A percentile compares a stretch with the other conserved stretches of the same genome.
Evolutionary conservation across 2,329 filamentous ascomycete genomes (phyloP).

Genomic region (Aureobasidium vineae): DNA sequence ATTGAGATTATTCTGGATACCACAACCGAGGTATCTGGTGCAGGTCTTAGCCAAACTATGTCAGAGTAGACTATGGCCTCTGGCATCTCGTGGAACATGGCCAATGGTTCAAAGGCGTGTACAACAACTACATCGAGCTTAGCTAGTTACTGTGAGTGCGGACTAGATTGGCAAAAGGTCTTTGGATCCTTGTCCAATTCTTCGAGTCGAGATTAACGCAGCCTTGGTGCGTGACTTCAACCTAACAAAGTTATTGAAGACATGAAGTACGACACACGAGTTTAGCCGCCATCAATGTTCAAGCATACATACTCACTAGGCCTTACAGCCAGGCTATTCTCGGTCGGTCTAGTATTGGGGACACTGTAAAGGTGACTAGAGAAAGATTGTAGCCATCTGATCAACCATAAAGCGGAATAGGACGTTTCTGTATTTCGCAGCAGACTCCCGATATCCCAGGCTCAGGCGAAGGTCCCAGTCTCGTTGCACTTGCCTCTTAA

Average conservation of each 20-base stretch:
- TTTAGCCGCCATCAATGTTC: background rate
- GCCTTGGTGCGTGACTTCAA: background rate
- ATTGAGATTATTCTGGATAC: conserved; percentile 36
- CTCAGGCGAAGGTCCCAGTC: background rate
- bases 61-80: conserved; percentile 30
- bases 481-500: background rate
- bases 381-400: too few relatives aligned
- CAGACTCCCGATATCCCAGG: background rate
- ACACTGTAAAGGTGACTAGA: background rate
- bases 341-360: background rate
- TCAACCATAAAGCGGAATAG: background rate
- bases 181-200: conserved; percentile 53
- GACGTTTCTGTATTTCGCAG: background rate
- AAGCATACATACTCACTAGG: background rate
- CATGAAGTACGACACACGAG: background rate
- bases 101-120: conserved; percentile 32
- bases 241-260: background rate
- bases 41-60: conserved; percentile 33
- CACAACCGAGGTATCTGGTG: conserved; percentile 31
- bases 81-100: conserved; percentile 35
- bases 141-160: conserved; percentile 34
- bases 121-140: conserved; percentile 36
- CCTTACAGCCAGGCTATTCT: background rate
- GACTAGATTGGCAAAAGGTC: conserved; percentile 46
- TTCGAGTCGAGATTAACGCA: background rate